Conservation (phyloP, 495 filamentous ascomycete species). For the Penicillium verhagenii region DNA sequence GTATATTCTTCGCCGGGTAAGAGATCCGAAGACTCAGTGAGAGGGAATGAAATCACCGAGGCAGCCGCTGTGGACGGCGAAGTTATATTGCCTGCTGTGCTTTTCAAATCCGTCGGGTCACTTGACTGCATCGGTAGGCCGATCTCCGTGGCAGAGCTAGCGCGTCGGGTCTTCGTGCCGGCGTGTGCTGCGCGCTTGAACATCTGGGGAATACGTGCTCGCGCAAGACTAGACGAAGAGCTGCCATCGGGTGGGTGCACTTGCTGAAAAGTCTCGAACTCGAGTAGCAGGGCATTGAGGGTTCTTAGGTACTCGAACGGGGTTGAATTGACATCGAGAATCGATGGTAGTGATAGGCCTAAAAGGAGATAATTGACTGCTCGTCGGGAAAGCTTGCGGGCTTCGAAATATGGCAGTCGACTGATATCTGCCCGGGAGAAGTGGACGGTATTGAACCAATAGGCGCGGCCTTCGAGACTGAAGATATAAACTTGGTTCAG, state of each 20-base stretch:
- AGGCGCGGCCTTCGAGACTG: slow-evolving; percentile 88
- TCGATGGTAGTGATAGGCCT: slow-evolving; percentile 82
- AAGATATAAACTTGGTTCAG: neutral
- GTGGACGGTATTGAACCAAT: slow-evolving; percentile 96
- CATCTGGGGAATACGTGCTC: slow-evolving; percentile 82
- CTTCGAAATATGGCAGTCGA: slow-evolving; percentile 81
- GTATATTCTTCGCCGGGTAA: slow-evolving; percentile 77
- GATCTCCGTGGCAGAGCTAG: slow-evolving; percentile 67
- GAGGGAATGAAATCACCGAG: slow-evolving; percentile 44
- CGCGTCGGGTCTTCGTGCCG: slow-evolving; percentile 65
- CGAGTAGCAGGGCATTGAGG: slow-evolving; percentile 78
- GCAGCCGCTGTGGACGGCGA: slow-evolving; percentile 40
- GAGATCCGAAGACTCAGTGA: slow-evolving; percentile 54
- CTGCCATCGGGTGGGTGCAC: slow-evolving; percentile 75
- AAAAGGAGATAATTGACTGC: slow-evolving; percentile 93
- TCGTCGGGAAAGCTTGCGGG: slow-evolving; percentile 74
- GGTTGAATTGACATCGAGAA: slow-evolving; percentile 80
- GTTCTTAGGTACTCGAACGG: slow-evolving; percentile 82
- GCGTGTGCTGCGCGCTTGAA: slow-evolving; percentile 70
- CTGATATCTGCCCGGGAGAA: slow-evolving; percentile 80
- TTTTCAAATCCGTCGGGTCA: slow-evolving; percentile 51
- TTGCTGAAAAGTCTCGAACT: slow-evolving; percentile 91
- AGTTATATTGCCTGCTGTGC: slow-evolving; percentile 38
- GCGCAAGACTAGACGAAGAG: slow-evolving; percentile 66
- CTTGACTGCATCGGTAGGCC: slow-evolving; percentile 58